Conservation (phyloP, 2,329 filamentous ascomycete genomes). For the Colletotrichum eleusines region DNA sequence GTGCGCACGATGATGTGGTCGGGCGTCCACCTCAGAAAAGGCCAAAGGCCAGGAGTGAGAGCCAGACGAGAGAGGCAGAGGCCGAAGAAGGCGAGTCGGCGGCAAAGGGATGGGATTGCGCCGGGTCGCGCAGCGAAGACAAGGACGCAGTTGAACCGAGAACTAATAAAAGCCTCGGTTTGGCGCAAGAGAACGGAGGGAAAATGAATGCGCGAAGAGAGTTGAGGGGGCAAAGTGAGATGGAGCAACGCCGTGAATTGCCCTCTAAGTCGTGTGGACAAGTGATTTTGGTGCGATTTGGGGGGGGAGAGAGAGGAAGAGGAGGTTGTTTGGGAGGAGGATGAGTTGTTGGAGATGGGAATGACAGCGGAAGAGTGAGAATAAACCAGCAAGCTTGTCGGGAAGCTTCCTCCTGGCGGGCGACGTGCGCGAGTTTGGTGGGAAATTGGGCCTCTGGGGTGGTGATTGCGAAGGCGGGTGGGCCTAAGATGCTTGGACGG, state of each 20-base stretch:
- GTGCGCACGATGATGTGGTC: slow-evolving; percentile 41
- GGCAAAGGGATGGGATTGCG: slow-evolving; percentile 36
- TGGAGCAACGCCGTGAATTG: slow-evolving; percentile 38
- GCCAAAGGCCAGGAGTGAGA: slow-evolving; percentile 25
- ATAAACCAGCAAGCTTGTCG: slow-evolving; percentile 31
- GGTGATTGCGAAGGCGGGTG: slow-evolving; percentile 41
- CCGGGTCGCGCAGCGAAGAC: slow-evolving; percentile 43
- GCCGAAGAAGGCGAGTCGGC: slow-evolving; percentile 33
- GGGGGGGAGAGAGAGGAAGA: slow-evolving; percentile 42
- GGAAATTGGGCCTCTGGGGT: slow-evolving; percentile 41
- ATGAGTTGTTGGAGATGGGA: slow-evolving; percentile 38
- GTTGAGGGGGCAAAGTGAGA: slow-evolving; percentile 30
- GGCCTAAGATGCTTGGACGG: slow-evolving; percentile 22
- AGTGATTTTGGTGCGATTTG: slow-evolving; percentile 39
- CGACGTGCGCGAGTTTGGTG: slow-evolving; percentile 37
- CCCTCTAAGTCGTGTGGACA: slow-evolving; percentile 44
- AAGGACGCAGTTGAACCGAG: slow-evolving; percentile 52
- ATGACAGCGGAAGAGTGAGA: slow-evolving; percentile 37
- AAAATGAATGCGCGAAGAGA: slow-evolving; percentile 45
- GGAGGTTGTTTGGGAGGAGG: slow-evolving; percentile 42
- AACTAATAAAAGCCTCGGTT: slow-evolving; percentile 63
- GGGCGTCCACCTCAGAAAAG: slow-evolving; percentile 32
- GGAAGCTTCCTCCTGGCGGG: slow-evolving; percentile 35
- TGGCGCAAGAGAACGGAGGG: slow-evolving; percentile 44
- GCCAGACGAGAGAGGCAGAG: slow-evolving; percentile 34